Percentiles rank a stretch among this genome's conserved stretches.
Conservation (phyloP, 2,329 filamentous ascomycete species). For the Cladophialophora chaetospira region DNA sequence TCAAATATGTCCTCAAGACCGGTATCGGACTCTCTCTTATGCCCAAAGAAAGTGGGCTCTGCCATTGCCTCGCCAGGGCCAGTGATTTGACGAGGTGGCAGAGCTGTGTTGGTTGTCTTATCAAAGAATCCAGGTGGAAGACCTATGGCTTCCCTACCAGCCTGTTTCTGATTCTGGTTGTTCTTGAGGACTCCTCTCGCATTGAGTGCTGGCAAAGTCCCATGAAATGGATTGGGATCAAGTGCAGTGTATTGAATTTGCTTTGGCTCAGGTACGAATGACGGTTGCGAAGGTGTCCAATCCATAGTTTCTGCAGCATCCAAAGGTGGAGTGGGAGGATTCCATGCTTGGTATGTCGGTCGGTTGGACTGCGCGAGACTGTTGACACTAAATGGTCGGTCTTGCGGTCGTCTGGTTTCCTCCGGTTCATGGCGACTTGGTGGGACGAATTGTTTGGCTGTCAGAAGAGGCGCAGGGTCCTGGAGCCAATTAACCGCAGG, state of each 20-base stretch:
- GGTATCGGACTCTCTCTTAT: slow-evolving; percentile 46
- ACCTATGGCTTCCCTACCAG: slow-evolving; percentile 30
- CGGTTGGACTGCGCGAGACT: slow-evolving; percentile 31
- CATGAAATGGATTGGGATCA: slow-evolving; percentile 47
- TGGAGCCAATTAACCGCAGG: slow-evolving; percentile 41
- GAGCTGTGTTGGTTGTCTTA: slow-evolving; percentile 43
- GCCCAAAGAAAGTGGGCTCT: slow-evolving; percentile 50
- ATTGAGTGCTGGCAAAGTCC: slow-evolving; percentile 44
- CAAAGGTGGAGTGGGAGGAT: slow-evolving; percentile 40
- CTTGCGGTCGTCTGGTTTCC: not conserved
- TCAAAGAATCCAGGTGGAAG: slow-evolving; percentile 40
- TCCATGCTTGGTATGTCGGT: slow-evolving; percentile 40
- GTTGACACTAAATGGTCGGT: slow-evolving; percentile 37
- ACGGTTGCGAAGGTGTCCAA: slow-evolving; percentile 50
- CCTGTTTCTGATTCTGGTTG: slow-evolving; percentile 38
- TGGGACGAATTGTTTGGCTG: slow-evolving; percentile 27
- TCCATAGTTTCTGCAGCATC: slow-evolving; percentile 49
- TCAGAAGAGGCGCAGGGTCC: slow-evolving; percentile 25
- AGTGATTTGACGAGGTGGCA: slow-evolving; percentile 36
- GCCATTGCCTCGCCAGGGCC: slow-evolving; percentile 40
- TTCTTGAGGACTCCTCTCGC: slow-evolving; percentile 43
- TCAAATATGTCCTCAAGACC: slow-evolving; percentile 52
- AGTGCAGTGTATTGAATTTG: slow-evolving; percentile 37
- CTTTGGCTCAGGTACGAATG: slow-evolving; percentile 27
- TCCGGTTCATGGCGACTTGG: slow-evolving; percentile 4